Evolutionary conservation across 805 yeast genomes (phyloP).

Genomic region (Kurtzmaniella fragi): DNA sequence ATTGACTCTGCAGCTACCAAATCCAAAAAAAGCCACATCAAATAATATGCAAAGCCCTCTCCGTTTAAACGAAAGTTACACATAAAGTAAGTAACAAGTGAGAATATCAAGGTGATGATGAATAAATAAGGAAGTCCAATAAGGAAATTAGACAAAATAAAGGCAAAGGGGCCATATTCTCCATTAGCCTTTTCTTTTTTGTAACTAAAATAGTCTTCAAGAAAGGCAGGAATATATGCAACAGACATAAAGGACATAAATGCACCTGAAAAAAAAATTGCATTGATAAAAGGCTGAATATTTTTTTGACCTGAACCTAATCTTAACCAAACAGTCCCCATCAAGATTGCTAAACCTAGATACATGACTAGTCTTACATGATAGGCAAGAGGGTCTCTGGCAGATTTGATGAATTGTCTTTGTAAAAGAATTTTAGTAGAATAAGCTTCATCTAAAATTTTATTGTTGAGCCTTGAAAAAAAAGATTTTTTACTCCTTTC

Average conservation of each 20-base stretch:
- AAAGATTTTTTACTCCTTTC: no score
- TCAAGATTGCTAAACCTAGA: constrained; percentile 33
- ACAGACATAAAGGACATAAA: constrained; percentile 43
- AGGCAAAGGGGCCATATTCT: no score
- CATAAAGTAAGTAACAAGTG: constrained; percentile 31
- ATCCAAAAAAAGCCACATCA: constrained; percentile 35
- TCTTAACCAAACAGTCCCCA: constrained; percentile 31
- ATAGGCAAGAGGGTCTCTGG: constrained; percentile 32
- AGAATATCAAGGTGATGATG: constrained; percentile 23
- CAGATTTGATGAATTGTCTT: constrained; percentile 25
- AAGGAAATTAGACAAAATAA: constrained; percentile 27
- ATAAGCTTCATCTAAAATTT: constrained; percentile 4
- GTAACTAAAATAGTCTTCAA: no score
- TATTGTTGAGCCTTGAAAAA: constrained; percentile 1
- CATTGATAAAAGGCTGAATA: constrained; percentile 30
- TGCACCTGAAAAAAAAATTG: constrained; percentile 38
- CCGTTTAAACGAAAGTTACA: constrained; percentile 24
- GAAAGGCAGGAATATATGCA: constrained; percentile 36
- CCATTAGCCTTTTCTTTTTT: no score
- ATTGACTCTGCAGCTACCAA: constrained; percentile 38
- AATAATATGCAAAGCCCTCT: constrained; percentile 25
- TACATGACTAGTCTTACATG: constrained; percentile 34
- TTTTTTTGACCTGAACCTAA: constrained; percentile 22
- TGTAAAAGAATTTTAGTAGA: constrained; percentile 15
- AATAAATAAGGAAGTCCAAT: constrained; percentile 35